Percentiles rank a stretch among this genome's conserved stretches.
These are phyloP conservation scores for Rhodotorula glutinis DNA, from an alignment of 1,284 basidiomycete genomes.

Conservation along the genomic window DNA sequence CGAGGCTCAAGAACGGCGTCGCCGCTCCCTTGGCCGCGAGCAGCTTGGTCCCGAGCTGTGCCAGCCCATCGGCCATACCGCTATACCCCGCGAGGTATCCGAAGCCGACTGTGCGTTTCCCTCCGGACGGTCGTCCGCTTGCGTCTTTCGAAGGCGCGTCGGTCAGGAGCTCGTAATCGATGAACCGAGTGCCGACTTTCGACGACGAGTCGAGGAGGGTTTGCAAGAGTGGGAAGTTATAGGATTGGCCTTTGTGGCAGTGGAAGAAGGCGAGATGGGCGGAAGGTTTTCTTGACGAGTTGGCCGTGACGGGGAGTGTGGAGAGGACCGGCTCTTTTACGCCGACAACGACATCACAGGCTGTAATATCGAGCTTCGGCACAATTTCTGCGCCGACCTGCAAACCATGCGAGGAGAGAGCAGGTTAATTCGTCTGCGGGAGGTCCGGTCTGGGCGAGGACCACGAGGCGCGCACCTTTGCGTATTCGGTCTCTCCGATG, in stretches of 20 bases:
- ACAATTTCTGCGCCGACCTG: slow-evolving; percentile 73
- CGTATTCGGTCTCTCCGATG: slow-evolving; percentile 63
- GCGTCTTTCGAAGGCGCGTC: neutral
- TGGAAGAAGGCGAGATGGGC: slow-evolving; percentile 87
- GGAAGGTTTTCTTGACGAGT: slow-evolving; percentile 25
- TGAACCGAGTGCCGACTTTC: slow-evolving; percentile 55
- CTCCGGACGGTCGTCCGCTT: neutral
- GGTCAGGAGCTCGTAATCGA: slow-evolving; percentile 81
- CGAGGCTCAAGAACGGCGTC: slow-evolving; percentile 65
- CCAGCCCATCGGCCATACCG: slow-evolving; percentile 75
- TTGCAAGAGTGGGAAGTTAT: slow-evolving; percentile 74
- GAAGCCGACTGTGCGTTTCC: slow-evolving; percentile 75
- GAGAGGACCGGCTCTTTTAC: slow-evolving; percentile 69
- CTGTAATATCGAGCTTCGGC: slow-evolving; percentile 51
- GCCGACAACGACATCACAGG: slow-evolving; percentile 66
- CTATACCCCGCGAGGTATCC: slow-evolving; percentile 85
- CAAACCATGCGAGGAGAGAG: too few relatives aligned
- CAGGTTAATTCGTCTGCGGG: neutral
- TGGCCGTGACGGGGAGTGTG: slow-evolving; percentile 49
- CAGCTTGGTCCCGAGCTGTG: slow-evolving; percentile 70
- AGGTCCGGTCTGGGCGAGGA: neutral
- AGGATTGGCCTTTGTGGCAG: slow-evolving; percentile 76
- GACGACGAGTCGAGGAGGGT: slow-evolving; percentile 54
- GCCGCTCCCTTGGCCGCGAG: slow-evolving; percentile 68
- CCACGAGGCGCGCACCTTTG: slow-evolving; percentile 55